Evolutionary conservation across 2,329 filamentous ascomycete genomes (phyloP), one percentile per base, ranked within the genome.

Genomic region (Colletotrichum australisinense): DNA sequence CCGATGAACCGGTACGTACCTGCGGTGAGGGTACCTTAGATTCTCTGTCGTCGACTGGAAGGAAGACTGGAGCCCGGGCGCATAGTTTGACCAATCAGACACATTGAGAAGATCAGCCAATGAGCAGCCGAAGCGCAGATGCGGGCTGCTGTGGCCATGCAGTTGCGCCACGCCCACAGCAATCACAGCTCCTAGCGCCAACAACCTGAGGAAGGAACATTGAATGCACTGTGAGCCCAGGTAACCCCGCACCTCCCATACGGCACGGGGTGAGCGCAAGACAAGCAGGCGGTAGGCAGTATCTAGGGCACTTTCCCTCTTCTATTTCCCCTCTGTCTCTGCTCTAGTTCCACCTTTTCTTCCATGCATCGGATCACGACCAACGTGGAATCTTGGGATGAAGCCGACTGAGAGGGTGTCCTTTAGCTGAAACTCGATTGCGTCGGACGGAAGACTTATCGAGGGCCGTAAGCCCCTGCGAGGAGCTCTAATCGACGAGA

Each of bases 131-230:
- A 19, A 30, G 7, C 7, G 16, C 26, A 11, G 14, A 14, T 28
- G 28, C 14, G 12, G 24, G 38, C 19, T 49, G 24, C 7, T 62
- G 42, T 59, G 52, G 30, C 30, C 60, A 57, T 52, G 30, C 52
- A 64, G 26, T 69, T 69, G 35, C 63, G 53, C 67, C 63, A 65
- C 35, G 8, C 14, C 38, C 53, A 42, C 26, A 42, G 14, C 38
- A 24, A 53, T 26, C 60, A 35, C 49, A 65, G 63, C 38, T 63
- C 57, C 64, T 24, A 46, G 26, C 69, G 56, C 69, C 46, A 71
- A 56, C 56, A 22, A 30, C 52, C 32, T 35, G 32, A 42, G 38
- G 38, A 42, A 42, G 38, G 38, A 42, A 42, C 38, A 42, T 42
- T 42, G 5, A 46, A 32, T 30, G 46, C 32, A 65, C 30, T 56